Evolutionary conservation across 2,329 filamentous ascomycete genomes (phyloP).

Genomic region (Aspergillus eucalypticola): DNA sequence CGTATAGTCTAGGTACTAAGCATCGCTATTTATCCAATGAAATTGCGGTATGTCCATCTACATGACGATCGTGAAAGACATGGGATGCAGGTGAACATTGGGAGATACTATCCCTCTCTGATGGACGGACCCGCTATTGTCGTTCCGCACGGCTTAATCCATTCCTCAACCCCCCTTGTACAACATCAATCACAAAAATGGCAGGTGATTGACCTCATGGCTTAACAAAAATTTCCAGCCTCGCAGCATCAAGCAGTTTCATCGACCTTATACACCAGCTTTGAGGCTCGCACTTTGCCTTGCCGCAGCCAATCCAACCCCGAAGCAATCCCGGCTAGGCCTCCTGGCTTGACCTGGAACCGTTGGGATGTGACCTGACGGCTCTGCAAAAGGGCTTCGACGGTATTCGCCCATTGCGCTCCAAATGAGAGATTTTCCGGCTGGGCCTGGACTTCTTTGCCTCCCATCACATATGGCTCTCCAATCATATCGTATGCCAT

Average conservation of each 20-base stretch:
- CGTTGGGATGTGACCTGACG: constrained; percentile 20
- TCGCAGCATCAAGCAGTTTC: no score
- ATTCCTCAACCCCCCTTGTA: not conserved
- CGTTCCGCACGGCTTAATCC: no score
- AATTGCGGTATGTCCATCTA: no score
- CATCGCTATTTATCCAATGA: no score
- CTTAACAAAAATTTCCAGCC: no score
- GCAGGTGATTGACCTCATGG: no score
- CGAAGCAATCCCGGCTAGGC: constrained; percentile 16
- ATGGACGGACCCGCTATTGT: no score
- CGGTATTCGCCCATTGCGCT: constrained; percentile 14
- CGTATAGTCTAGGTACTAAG: no score
- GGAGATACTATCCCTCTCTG: not conserved
- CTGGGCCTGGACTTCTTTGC: constrained; percentile 8
- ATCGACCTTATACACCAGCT: constrained; percentile 20
- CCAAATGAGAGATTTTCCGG: constrained; percentile 18
- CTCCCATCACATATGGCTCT: constrained; percentile 21
- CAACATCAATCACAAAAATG: not conserved
- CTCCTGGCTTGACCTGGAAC: constrained; percentile 19
- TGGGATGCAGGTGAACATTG: no score
- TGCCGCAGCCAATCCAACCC: constrained; percentile 24
- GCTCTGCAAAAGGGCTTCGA: constrained; percentile 16
- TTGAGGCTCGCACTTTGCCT: constrained; percentile 22
- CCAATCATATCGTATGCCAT: constrained; percentile 25
- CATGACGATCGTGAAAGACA: no score